phyloP scores from a whole-genome alignment of 345 rosid genomes.

The Schrenkiella parvula region DNA sequence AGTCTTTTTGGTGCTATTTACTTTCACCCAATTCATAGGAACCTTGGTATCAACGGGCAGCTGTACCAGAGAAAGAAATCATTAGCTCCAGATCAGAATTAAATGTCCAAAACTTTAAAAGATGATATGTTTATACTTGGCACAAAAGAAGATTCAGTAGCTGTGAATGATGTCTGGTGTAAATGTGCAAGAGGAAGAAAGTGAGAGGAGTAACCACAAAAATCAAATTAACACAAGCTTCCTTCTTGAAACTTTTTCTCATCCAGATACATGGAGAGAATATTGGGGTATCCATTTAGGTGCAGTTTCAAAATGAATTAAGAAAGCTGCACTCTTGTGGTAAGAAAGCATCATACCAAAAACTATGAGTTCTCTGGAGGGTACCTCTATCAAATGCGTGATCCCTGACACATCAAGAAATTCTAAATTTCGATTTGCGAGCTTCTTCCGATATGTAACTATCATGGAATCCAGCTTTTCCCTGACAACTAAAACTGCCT shows the following conservation, averaged over 20 bases:
- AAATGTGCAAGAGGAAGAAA: neutral
- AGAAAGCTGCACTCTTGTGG: constrained; percentile 1
- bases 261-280: neutral
- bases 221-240: neutral
- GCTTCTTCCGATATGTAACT: constrained; percentile 30
- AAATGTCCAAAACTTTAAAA: neutral
- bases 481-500: constrained; percentile 56
- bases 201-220: neutral
- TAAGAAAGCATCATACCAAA: neutral
- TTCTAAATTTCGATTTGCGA: constrained; percentile 24
- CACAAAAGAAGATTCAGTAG: constrained; percentile 1
- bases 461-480: constrained; percentile 40
- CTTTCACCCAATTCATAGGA: constrained; percentile 76
- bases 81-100: constrained; percentile 4
- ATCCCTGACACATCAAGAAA: constrained; percentile 34
- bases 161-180: neutral
- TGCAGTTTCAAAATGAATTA: neutral
- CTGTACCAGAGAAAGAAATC: constrained; percentile 41
- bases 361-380: neutral
- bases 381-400: constrained; percentile 39
- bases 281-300: neutral
- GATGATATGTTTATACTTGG: neutral
- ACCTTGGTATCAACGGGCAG: constrained; percentile 64
- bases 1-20: constrained; percentile 80
- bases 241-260: neutral